Base-by-base conservation (phyloP, 2,329 filamentous ascomycete genomes). In the Ampelomyces quisqualis region DNA sequence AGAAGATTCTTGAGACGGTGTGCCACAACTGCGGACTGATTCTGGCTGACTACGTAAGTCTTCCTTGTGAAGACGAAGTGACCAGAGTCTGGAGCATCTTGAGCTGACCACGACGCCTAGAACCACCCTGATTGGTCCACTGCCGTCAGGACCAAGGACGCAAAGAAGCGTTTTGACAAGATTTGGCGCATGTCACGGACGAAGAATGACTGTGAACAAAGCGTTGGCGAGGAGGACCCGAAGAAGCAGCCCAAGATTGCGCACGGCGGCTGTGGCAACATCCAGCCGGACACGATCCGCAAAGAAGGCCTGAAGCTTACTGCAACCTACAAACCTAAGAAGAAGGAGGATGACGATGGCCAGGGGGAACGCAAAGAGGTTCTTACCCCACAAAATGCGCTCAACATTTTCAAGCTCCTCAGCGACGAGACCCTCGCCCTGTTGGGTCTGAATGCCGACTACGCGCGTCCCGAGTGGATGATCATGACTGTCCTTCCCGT, bases 11-110 rank as follows among this genome's bases (percentile, higher is more conserved):
- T 70, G 94, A 98, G 79, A 93, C 90, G 59, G 90, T 98, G 71
- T 98, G 94, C 80, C 90, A 95, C 76, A 96, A 94, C 72, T 98
- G 94, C 79, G 91, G 90, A 74, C 95, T 93, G 78, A 88, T 97
- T 67, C 82, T 95, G 78, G 86, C 90, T 74, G 90, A 97, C 81
- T 88, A 89, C 85, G 91, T 97, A 85, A 89, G 91, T 94, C 77
- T 78, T 77, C 76, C 75, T 69, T 68, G 72, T 70, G 77, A 76
- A 73, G 72, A 78, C 73, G 61, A 70, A 71, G 66, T 65, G 64
- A 65, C 73, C 72, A 73, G 70, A 47, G 50, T 35, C 65, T 70
- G 71, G 65, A 70, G 73, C 34, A 38, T 43, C 43, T 42, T 73
- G 62, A 81, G 77, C 82, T 86, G 77, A 86, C 77, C 70, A 71